Evolutionary conservation across 345 rosid genomes (phyloP).

Genomic region (Sapria himalayana): DNA sequence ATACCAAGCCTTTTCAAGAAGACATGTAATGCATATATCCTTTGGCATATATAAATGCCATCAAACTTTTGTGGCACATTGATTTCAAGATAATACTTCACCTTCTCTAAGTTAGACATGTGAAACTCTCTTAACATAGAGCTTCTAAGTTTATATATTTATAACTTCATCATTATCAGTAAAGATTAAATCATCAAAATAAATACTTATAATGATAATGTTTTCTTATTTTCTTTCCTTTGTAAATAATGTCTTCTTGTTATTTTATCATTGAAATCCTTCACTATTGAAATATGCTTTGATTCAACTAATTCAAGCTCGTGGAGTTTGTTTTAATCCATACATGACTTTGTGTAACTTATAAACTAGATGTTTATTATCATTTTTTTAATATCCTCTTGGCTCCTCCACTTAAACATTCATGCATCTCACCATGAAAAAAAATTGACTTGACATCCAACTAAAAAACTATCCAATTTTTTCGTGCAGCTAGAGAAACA

Average conservation of each 20-base stretch:
- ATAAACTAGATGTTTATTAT: not conserved
- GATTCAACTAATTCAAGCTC: not conserved
- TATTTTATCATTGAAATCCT: not conserved
- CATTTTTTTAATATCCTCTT: not conserved
- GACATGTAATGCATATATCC: not conserved
- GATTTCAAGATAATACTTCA: not conserved
- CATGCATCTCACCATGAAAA: not conserved
- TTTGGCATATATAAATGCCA: not conserved
- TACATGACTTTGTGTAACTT: too few relatives aligned
- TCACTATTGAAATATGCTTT: not conserved
- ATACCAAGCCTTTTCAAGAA: not conserved
- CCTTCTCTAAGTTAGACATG: not conserved
- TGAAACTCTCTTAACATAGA: not conserved
- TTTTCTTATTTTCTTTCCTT: not conserved
- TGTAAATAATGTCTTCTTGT: not conserved
- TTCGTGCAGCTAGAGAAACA: too few relatives aligned
- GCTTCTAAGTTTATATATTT: not conserved
- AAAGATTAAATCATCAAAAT: conserved; percentile 1
- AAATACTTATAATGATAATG: not conserved
- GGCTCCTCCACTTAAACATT: not conserved
- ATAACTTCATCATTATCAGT: not conserved
- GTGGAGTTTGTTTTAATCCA: too few relatives aligned
- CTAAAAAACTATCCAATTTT: not conserved
- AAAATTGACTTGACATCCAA: not conserved
- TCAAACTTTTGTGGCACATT: not conserved